phyloP scores from a whole-genome alignment of 768 basidiomycete species.

The Leccinellum luteum region DNA sequence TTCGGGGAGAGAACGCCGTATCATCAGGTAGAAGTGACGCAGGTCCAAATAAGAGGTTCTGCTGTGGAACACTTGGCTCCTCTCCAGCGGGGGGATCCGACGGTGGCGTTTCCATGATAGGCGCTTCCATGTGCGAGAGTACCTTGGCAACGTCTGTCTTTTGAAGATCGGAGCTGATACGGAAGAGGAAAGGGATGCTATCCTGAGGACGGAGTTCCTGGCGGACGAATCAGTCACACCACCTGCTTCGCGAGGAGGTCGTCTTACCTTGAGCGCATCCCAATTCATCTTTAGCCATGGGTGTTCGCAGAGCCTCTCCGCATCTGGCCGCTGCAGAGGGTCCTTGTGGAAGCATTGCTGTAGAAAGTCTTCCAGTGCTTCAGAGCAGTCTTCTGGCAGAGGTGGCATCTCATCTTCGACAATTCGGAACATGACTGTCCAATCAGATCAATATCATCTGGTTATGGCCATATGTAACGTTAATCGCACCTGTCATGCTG shows the following conservation, averaged over 20 bases:
- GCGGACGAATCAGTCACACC: neutral
- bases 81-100: conserved; percentile 45
- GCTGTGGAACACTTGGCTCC: conserved; percentile 36
- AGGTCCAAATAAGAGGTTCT: conserved; percentile 39
- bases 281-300: conserved; percentile 84
- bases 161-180: conserved; percentile 83
- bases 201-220: conserved; percentile 88
- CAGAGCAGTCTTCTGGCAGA: conserved; percentile 75
- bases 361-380: conserved; percentile 77
- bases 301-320: conserved; percentile 84
- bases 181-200: conserved; percentile 91
- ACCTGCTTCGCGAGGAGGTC: neutral
- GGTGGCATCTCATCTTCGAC: conserved; percentile 92
- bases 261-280: conserved; percentile 69
- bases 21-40: conserved; percentile 30
- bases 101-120: conserved; percentile 37
- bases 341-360: conserved; percentile 89
- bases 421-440: conserved; percentile 91
- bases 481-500: conserved; percentile 77
- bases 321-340: conserved; percentile 76
- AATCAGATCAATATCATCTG: conserved; percentile 2
- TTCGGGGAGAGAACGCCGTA: conserved; percentile 52
- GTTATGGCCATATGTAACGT: conserved; percentile 3
- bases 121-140: conserved; percentile 38
- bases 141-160: conserved; percentile 65